Percentiles rank a stretch among this genome's conserved stretches.
Evolutionary conservation across 179 eudicot genomes (phyloP).

Genomic region (Actinidia arguta): DNA sequence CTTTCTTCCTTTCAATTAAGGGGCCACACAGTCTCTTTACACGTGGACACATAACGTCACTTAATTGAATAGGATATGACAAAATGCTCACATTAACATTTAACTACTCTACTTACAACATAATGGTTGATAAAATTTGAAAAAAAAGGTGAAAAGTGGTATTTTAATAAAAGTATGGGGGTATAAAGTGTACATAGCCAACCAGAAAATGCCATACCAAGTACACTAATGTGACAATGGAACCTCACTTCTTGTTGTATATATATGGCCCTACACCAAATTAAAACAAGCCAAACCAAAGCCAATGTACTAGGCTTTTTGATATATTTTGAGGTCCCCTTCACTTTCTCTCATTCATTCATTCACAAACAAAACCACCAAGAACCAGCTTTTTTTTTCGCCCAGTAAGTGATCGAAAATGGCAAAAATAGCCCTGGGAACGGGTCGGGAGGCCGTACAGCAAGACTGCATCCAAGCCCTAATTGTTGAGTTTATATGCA

Average conservation of each 20-base stretch:
- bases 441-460: constrained; percentile 52
- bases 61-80: no score
- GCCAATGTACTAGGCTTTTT: not conserved
- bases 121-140: no score
- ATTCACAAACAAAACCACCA: not conserved
- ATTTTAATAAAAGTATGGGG: no score
- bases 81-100: no score
- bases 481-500: constrained; percentile 75
- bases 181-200: no score
- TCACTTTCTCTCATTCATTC: not conserved
- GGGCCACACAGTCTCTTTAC: no score
- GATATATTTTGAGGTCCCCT: no score
- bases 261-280: not conserved
- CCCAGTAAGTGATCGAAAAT: constrained; percentile 20
- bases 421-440: constrained; percentile 73
- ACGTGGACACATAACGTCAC: no score
- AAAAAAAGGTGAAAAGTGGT: no score
- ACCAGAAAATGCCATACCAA: not conserved
- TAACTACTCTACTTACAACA: no score
- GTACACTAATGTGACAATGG: not conserved
- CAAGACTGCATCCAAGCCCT: constrained; percentile 75
- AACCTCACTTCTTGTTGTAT: not conserved
- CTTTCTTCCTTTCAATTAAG: no score
- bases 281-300: not conserved
- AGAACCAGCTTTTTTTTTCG: not conserved